Evolutionary conservation across 2,329 filamentous ascomycete genomes (phyloP), one percentile per base, ranked within the genome.

Genomic region (Metarhizium robertsii): DNA sequence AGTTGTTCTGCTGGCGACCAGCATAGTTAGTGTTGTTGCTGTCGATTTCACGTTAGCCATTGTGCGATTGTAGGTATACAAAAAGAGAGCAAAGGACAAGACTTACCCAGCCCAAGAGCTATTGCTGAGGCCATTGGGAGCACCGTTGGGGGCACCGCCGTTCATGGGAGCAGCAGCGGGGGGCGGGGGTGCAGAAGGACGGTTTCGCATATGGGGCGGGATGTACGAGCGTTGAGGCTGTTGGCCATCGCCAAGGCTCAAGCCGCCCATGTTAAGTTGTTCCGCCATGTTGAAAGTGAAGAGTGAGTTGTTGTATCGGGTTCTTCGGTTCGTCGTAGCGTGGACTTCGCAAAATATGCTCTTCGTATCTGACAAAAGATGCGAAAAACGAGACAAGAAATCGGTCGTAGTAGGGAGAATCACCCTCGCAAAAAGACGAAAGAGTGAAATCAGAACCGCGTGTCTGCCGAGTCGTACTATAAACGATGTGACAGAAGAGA

Each of bases 191-290:
- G 45, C 48, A 52, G 51, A 50, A 43, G 66, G 67, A 54, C 81
- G 81, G 65, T 75, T 76, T 68, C 89, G 85, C 79, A 92, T 84
- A 73, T 94, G 90, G 72, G 89, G 89, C 62, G 89, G 89, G 63
- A 94, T 91, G 79, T 94, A 94, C 56, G 88, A 88, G 67, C 86
- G 86, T 57, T 65, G 52, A 59, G 59, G 60, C 53, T 60, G 62
- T 50, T 66, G 66, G 55, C 67, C 70, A 36, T 71, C 70, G 57
- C 74, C 83, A 61, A 92, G 77, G 73, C 76, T 86, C 67, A 92
- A 78, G 69, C 84, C 83, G 70, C 79, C 81, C 82, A 92, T 91
- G 78, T 90, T 90, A 66, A 94, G 81, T 78, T 92, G 86, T 67
- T 90, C 87, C 71, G 87, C 87, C 87, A 91, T 91, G 69, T 73